phyloP scores from a whole-genome alignment of 257 asterid species.

The Solanum okadae region DNA sequence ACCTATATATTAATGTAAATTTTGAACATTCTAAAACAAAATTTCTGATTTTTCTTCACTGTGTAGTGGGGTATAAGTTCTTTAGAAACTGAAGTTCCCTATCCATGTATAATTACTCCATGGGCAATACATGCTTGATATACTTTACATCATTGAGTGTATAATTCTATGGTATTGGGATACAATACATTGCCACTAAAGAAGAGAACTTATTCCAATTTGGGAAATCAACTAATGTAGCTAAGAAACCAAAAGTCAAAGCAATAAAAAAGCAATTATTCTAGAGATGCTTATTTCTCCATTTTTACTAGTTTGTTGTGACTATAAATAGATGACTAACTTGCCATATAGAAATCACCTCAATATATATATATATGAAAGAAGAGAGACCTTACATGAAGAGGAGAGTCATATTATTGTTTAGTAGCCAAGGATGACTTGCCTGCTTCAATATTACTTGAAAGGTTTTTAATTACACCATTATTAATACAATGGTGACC shows the following conservation, averaged over 20 bases:
- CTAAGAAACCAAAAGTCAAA: neutral
- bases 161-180: neutral
- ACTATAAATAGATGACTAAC: neutral
- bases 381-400: neutral
- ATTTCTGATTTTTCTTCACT: too few relatives aligned
- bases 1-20: too few relatives aligned
- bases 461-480: neutral
- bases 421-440: constrained; percentile 48
- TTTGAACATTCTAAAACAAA: too few relatives aligned
- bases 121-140: neutral
- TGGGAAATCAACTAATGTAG: neutral
- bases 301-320: neutral
- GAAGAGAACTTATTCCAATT: neutral
- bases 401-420: constrained; percentile 5
- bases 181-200: neutral
- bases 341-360: neutral
- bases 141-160: neutral
- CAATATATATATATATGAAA: neutral
- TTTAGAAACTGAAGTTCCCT: too few relatives aligned
- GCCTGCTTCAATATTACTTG: constrained; percentile 12
- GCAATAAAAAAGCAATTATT: neutral
- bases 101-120: neutral
- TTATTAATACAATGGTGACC: neutral
- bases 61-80: too few relatives aligned
- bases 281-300: neutral